phyloP scores from a whole-genome alignment of 345 rosid genomes.

The Pistacia vera region DNA sequence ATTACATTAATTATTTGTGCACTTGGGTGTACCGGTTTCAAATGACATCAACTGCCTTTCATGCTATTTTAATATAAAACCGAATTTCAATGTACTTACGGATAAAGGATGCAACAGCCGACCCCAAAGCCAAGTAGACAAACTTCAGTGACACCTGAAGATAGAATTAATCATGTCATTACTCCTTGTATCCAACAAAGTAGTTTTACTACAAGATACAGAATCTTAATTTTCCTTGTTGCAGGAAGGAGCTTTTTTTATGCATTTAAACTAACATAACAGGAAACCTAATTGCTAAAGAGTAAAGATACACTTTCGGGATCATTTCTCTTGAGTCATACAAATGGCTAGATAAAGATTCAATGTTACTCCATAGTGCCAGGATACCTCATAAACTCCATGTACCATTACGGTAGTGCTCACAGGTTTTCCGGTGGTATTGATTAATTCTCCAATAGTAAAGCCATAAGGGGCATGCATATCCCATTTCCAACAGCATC shows the following conservation, averaged over 20 bases:
- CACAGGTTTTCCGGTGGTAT: constrained; percentile 50
- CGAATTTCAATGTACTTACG: constrained; percentile 53
- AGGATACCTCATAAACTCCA: constrained; percentile 45
- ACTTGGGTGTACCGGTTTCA: not conserved
- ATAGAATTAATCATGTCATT: not conserved
- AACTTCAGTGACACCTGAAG: constrained; percentile 62
- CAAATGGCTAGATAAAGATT: no score
- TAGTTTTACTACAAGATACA: not conserved
- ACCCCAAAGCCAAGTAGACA: constrained; percentile 60
- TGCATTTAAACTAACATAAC: not conserved
- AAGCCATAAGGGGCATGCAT: constrained; percentile 66
- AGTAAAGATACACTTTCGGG: no score
- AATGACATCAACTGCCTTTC: not conserved
- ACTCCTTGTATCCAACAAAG: not conserved
- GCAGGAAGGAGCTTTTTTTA: not conserved
- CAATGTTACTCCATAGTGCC: not conserved
- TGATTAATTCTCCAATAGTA: constrained; percentile 48
- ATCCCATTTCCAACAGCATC: constrained; percentile 61
- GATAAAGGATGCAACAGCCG: constrained; percentile 52
- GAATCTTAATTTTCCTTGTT: not conserved
- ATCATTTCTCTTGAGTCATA: no score
- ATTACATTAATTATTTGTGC: no score
- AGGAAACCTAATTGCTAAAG: not conserved
- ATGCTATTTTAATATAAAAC: not conserved
- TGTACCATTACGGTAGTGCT: constrained; percentile 34